phyloP scores from a whole-genome alignment of 2,329 filamentous ascomycete genomes.

The Domatiomyces catenatus region DNA sequence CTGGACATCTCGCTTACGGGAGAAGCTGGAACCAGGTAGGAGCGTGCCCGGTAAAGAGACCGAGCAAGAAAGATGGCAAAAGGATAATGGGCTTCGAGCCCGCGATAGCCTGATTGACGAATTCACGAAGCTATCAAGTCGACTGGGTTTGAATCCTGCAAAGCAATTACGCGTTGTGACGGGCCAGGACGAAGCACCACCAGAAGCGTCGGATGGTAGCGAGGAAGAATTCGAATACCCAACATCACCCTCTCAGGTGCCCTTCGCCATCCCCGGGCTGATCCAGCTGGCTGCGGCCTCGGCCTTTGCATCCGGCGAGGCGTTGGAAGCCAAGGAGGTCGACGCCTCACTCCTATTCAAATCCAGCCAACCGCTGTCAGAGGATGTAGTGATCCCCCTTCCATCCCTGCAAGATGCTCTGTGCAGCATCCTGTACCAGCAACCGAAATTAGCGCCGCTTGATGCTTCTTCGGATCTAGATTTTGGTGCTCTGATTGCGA shows the following conservation, averaged over 20 bases:
- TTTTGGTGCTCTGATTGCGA: neutral
- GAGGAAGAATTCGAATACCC: slow-evolving; percentile 16
- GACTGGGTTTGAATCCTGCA: slow-evolving; percentile 6
- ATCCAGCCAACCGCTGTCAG: slow-evolving; percentile 8
- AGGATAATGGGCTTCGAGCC: neutral
- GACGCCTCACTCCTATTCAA: slow-evolving; percentile 10
- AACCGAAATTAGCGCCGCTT: neutral
- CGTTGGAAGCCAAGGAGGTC: slow-evolving; percentile 2
- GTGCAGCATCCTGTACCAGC: slow-evolving; percentile 9
- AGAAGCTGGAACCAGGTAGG: slow-evolving; percentile 40
- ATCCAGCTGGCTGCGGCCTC: slow-evolving; percentile 11
- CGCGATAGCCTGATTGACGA: neutral
- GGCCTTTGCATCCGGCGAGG: slow-evolving; percentile 1
- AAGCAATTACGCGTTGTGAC: slow-evolving; percentile 8
- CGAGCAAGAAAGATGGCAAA: slow-evolving; percentile 37
- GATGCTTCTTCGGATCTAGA: neutral
- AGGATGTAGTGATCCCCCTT: slow-evolving; percentile 7
- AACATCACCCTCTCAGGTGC: slow-evolving; percentile 15
- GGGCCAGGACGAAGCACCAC: slow-evolving; percentile 2
- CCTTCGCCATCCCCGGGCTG: slow-evolving; percentile 12
- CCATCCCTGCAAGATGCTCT: slow-evolving; percentile 10
- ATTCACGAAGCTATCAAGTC: slow-evolving; percentile 2
- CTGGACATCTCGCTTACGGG: slow-evolving; percentile 38
- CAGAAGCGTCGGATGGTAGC: neutral
- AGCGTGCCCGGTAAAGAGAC: slow-evolving; percentile 31